Evolutionary conservation across 352 stramenopile genomes (phyloP).

Genomic region (Thraustotheca clavata): DNA sequence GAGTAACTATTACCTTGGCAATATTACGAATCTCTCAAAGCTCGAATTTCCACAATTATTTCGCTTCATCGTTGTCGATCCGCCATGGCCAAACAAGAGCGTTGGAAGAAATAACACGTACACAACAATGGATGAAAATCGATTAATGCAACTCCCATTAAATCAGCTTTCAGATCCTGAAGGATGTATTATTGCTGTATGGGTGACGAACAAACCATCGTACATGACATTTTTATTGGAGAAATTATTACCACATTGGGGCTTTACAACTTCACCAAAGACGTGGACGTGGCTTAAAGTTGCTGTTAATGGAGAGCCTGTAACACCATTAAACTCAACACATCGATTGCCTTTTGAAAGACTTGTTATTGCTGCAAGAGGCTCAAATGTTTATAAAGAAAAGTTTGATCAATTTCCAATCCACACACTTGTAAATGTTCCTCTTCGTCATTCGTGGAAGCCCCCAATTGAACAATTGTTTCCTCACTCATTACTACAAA

Average conservation of each 20-base stretch:
- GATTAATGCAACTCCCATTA: conserved; percentile 41
- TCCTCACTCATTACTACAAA: background rate
- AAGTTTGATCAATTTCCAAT: conserved; percentile 23
- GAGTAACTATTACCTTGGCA: conserved; percentile 22
- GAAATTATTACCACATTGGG: conserved; percentile 43
- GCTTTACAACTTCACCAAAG: conserved; percentile 38
- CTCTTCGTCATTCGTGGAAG: conserved; percentile 70
- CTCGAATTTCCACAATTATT: conserved; percentile 18
- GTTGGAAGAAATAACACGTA: conserved; percentile 47
- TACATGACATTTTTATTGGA: conserved; percentile 54
- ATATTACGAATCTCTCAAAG: conserved; percentile 10
- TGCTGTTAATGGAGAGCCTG: conserved; percentile 38
- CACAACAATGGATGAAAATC: conserved; percentile 46
- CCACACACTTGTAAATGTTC: conserved; percentile 51
- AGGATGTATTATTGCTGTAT: conserved; percentile 52
- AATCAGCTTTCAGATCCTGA: conserved; percentile 23
- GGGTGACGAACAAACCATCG: conserved; percentile 60
- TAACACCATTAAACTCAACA: conserved; percentile 46
- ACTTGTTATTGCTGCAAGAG: conserved; percentile 46
- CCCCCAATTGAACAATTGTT: conserved; percentile 58
- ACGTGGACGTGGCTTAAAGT: conserved; percentile 78
- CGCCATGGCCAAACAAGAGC: conserved; percentile 74
- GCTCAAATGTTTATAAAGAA: conserved; percentile 13
- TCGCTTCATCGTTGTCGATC: conserved; percentile 53
- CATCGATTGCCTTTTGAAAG: conserved; percentile 62